Conservation (phyloP, 2,329 filamentous ascomycete species). For the Ascochyta rabiei region DNA sequence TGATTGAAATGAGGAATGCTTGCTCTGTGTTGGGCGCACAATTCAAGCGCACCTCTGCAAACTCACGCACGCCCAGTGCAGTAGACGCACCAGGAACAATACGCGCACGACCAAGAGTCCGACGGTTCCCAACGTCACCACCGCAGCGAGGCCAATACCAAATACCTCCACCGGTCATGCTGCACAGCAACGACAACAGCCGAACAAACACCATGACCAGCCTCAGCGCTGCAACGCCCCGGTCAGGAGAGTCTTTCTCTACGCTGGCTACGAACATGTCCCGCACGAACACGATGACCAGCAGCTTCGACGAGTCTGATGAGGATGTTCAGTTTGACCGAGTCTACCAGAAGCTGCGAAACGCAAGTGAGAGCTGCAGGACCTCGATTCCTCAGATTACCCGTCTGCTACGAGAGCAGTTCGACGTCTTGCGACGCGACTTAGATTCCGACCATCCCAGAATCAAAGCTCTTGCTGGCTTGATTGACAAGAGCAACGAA, state of each 20-base stretch:
- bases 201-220: conserved; percentile 60
- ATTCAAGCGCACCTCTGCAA: conserved; percentile 36
- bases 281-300: conserved; percentile 58
- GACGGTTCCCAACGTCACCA: conserved; percentile 42
- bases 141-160: conserved; percentile 43
- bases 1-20: conserved; percentile 65
- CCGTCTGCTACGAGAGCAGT: conserved; percentile 35
- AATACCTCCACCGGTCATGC: conserved; percentile 48
- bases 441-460: conserved; percentile 43
- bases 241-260: conserved; percentile 80
- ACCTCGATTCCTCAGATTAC: conserved; percentile 67
- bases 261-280: conserved; percentile 58
- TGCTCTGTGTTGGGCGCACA: conserved; percentile 57
- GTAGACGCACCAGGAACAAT: conserved; percentile 34
- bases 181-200: conserved; percentile 56
- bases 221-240: conserved; percentile 66
- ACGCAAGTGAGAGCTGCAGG: conserved; percentile 74
- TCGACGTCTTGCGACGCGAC: conserved; percentile 37
- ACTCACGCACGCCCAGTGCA: conserved; percentile 30
- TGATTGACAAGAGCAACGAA: conserved; percentile 73
- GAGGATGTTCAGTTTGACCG: conserved; percentile 83
- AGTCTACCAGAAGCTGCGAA: conserved; percentile 77
- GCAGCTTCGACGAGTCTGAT: conserved; percentile 68
- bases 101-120: conserved; percentile 37
- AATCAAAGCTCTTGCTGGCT: conserved; percentile 54